Percentiles rank a stretch among this genome's conserved stretches.
Evolutionary conservation across 371 early-diverging fungal genomes (phyloP).

Genomic region (Mucor piriformis): DNA sequence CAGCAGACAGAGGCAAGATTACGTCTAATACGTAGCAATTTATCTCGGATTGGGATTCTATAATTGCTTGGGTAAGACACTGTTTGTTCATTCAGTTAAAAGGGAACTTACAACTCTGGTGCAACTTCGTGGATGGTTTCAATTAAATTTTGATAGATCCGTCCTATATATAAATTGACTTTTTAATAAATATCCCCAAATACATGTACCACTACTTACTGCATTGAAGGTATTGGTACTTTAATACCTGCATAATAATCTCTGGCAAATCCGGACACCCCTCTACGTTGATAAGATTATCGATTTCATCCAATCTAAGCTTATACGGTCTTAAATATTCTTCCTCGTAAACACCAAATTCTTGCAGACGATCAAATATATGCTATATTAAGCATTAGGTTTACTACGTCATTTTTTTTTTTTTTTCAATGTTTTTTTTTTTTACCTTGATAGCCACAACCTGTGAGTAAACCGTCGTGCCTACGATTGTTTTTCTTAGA

Average conservation of each 20-base stretch:
- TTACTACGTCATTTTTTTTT: background rate
- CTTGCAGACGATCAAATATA: slow-evolving; percentile 70
- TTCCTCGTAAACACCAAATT: slow-evolving; percentile 69
- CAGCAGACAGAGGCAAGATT: slow-evolving; percentile 59
- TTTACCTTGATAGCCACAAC: slow-evolving; percentile 77
- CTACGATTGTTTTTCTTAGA: too few species aligned
- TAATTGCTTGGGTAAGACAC: background rate
- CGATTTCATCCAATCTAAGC: slow-evolving; percentile 41
- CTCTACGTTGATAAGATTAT: slow-evolving; percentile 37
- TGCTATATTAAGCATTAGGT: slow-evolving; percentile 47
- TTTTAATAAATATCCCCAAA: background rate
- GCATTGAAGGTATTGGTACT: slow-evolving; percentile 43
- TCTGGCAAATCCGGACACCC: slow-evolving; percentile 30
- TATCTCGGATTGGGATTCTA: slow-evolving; percentile 66
- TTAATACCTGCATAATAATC: slow-evolving; percentile 37
- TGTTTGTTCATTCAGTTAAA: background rate
- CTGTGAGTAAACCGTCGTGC: slow-evolving; percentile 78
- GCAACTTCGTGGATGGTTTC: slow-evolving; percentile 46
- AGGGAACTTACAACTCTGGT: slow-evolving; percentile 42
- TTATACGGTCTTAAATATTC: slow-evolving; percentile 45
- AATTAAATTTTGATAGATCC: slow-evolving; percentile 34
- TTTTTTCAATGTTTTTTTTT: background rate
- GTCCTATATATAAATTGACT: slow-evolving; percentile 16
- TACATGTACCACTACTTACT: slow-evolving; percentile 27
- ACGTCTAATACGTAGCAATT: slow-evolving; percentile 66